A percentile compares a stretch with the other conserved stretches of the same genome.
phyloP scores from a whole-genome alignment of 352 stramenopile species.

The Globisporangium paddicum region DNA sequence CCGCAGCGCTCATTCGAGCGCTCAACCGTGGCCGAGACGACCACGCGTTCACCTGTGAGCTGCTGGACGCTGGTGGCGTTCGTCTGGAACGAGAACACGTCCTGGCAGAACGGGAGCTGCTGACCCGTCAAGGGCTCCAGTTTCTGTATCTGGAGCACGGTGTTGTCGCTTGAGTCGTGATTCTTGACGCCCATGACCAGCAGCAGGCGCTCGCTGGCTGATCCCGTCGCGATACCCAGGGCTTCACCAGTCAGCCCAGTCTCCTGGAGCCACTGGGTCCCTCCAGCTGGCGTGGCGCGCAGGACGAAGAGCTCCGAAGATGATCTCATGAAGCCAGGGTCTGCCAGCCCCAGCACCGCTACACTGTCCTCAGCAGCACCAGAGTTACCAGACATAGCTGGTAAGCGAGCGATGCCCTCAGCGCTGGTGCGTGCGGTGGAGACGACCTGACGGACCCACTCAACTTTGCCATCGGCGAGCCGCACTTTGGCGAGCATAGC shows the following conservation, averaged over 20 bases:
- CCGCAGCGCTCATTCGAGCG: conserved; percentile 12
- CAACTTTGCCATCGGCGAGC: conserved; percentile 8
- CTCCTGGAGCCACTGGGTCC: conserved; percentile 4
- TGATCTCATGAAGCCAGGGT: conserved; percentile 5
- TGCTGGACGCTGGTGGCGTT: conserved; percentile 9
- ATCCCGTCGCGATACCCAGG: not conserved
- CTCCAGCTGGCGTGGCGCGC: not conserved
- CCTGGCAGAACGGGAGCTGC: conserved; percentile 1
- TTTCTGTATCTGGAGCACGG: not conserved
- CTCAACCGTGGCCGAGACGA: not conserved
- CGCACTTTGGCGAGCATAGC: conserved; percentile 14
- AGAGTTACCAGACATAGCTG: not conserved
- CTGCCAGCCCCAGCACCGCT: conserved; percentile 4
- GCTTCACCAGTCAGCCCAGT: not conserved
- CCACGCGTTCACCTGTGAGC: not conserved
- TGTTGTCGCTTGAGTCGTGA: not conserved
- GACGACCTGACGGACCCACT: conserved; percentile 20
- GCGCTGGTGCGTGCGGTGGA: conserved; percentile 15
- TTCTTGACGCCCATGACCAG: conserved; percentile 4
- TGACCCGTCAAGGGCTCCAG: not conserved
- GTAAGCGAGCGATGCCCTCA: conserved; percentile 3
- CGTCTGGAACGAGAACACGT: conserved; percentile 9
- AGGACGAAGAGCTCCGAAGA: conserved; percentile 4
- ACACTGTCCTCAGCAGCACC: not conserved
- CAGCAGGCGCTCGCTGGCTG: not conserved